Evolutionary conservation across 768 basidiomycete species (phyloP), one percentile per base, ranked within the genome.

Genomic region (Infundibulicybe gibba): DNA sequence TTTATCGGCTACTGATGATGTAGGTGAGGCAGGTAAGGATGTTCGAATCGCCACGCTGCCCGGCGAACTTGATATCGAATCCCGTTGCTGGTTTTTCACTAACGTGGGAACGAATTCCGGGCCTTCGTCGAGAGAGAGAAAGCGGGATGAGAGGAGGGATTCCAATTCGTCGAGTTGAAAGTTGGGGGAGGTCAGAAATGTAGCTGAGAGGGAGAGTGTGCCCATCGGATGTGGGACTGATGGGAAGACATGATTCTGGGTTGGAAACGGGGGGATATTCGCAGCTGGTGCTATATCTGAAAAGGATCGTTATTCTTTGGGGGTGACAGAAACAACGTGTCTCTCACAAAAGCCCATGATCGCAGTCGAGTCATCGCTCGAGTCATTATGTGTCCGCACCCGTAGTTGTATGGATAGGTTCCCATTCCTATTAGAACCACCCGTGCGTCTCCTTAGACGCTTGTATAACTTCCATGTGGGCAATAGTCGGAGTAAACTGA

Each of bases 121-220:
- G 14, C 77, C 82, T 54, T 81, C 77, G 54, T 87, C 85, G 45
- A 81, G 71, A 1, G 83, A 83, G 19, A 86, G 70, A 57, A 92
- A 87, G 12, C 80, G 71, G 3, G 83, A 85, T 2, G 86, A 89
- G 4, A 91, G 69, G 1, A 90, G 66, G 1, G 85, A 83, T 63
- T 92, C 90, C 30, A 84, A 72, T 53, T 88, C 85, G 62, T 90
- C 87, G 25, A 90, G 67, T 51, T 80, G 75, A 69, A 91, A 91
- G 55, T 76, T 69, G 3, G 88, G 86, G 1, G 75, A 67, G 11
- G 76, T 69, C 40, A 90, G 79, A 63, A 87, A 90, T 20, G 77
- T 81, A 32, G 75, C 65, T 8, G 80, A 71, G 44, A 92, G 72
- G 1, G 72, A 68, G 45, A 91, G 75, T 0, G 76, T 70, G 41